Base-by-base conservation (phyloP, 2,329 filamentous ascomycete species). In the Metarhizium sp. region DNA sequence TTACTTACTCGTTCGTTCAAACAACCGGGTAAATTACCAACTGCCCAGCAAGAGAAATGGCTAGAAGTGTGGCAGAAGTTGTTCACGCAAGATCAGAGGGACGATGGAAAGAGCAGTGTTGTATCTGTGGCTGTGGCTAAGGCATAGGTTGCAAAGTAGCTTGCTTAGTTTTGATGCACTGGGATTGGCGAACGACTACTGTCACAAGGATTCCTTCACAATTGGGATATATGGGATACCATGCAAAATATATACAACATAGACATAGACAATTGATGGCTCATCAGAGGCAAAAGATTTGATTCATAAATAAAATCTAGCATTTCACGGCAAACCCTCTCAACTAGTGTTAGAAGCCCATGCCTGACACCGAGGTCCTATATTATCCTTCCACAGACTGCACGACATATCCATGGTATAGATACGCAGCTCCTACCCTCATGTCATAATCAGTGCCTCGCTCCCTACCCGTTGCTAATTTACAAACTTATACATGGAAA, bases 41-140 rank as follows among this genome's bases (percentile, higher is more conserved):
- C 86, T 0, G 74, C 79, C 29, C 84, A 87, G 64, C 86, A 90
- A 62, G 80, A 85, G 68, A 82, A 82, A 63, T 90, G 87, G 87
- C 73, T 91, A 52, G 85, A 87, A 53, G 75, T 88, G 30, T 91
- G 86, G 86, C 84, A 89, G 69, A 77, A 76, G 54, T 78, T 91
- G 5, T 90, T 89, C 63, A 73, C 76, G 16, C 77, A 79, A 60
- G 78, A 79, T n/a, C 29, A 53, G 49, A 69, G 72, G 55, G 65
- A 65, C 34, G 68, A 70, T 25, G 66, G 70, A 47, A 67, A 64
- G 59, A 57, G 60, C 14, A 48, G 45, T 29, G 57, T 61, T 10
- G 54, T 64, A 4, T 58, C 59, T 11, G 61, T 64, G 2, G 60
- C 59, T 43, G 51, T 64, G 36, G 61, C 57, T 55, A 71, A 71